Evolutionary conservation across 1,139 yeast species (phyloP).

Genomic region (Starmera stellimalicola): DNA sequence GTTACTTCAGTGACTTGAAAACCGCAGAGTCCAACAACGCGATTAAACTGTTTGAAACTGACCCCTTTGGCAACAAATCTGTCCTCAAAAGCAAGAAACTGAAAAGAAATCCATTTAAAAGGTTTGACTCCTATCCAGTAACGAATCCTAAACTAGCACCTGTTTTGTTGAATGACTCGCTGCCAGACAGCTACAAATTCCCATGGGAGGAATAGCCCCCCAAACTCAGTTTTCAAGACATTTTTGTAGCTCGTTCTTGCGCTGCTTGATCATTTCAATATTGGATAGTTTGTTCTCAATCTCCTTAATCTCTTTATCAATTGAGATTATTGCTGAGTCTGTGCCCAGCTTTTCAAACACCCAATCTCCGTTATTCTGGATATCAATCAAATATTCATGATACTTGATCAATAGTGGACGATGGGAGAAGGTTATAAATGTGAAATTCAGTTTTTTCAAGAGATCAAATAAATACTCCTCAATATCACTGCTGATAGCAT

Average conservation of each 20-base stretch:
- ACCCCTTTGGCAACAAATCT: conserved; percentile 50
- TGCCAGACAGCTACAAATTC: no score
- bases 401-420: conserved; percentile 80
- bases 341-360: conserved; percentile 40
- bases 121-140: conserved; percentile 32
- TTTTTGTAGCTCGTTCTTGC: conserved; percentile 17
- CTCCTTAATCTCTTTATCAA: conserved; percentile 59
- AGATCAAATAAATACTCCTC: conserved; percentile 82
- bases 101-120: conserved; percentile 51
- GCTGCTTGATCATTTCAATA: conserved; percentile 21
- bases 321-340: conserved; percentile 49
- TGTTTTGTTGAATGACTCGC: background rate
- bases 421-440: conserved; percentile 78
- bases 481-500: conserved; percentile 86
- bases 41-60: conserved; percentile 41
- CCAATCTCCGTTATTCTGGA: conserved; percentile 46
- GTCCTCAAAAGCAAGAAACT: conserved; percentile 31
- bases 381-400: conserved; percentile 66
- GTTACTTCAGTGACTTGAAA: conserved; percentile 31
- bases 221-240: conserved; percentile 20
- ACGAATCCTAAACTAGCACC: conserved; percentile 19
- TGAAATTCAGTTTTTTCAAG: conserved; percentile 59
- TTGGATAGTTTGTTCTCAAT: conserved; percentile 45
- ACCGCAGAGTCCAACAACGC: conserved; percentile 47
- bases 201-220: background rate